Conservation (phyloP, 768 basidiomycete species). For the Leccinum aurantiacum region DNA sequence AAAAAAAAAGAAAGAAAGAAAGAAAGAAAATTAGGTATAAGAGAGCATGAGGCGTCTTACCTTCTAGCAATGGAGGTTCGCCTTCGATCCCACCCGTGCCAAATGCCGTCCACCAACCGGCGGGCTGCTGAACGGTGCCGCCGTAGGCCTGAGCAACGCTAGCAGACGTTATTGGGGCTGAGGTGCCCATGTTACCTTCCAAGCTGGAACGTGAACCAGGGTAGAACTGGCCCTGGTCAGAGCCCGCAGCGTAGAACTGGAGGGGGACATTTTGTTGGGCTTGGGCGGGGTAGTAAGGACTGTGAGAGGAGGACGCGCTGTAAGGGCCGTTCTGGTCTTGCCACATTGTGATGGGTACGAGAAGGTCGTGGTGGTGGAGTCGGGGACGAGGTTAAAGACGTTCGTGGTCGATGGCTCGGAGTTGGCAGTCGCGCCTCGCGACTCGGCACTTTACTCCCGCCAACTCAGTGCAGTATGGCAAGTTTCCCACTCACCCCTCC, state of each 20-base stretch:
- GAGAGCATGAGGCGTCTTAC: slow-evolving; percentile 40
- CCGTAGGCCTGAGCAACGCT: slow-evolving; percentile 52
- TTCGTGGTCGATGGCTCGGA: slow-evolving; percentile 8
- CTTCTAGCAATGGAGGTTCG: slow-evolving; percentile 93
- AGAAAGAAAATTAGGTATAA: too few relatives aligned
- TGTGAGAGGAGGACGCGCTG: slow-evolving; percentile 57
- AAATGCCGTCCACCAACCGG: slow-evolving; percentile 95
- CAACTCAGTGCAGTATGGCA: slow-evolving; percentile 21
- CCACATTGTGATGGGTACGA: slow-evolving; percentile 56
- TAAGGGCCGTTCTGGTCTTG: slow-evolving; percentile 66
- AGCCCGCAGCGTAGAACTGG: slow-evolving; percentile 74
- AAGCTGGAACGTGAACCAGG: slow-evolving; percentile 73
- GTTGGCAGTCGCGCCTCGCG: neutral
- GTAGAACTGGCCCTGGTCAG: slow-evolving; percentile 61
- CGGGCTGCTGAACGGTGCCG: slow-evolving; percentile 71
- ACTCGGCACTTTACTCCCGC: slow-evolving; percentile 30
- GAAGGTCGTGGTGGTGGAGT: neutral
- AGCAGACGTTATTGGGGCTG: slow-evolving; percentile 51
- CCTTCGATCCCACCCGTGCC: slow-evolving; percentile 95
- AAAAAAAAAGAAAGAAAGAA: too few relatives aligned
- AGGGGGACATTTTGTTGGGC: slow-evolving; percentile 59
- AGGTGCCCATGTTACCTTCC: slow-evolving; percentile 63
- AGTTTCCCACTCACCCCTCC: slow-evolving; percentile 7
- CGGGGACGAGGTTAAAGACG: slow-evolving; percentile 10
- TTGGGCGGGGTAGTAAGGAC: slow-evolving; percentile 48